phyloP scores from a whole-genome alignment of 2,329 filamentous ascomycete species.

The Fusarium redolens region DNA sequence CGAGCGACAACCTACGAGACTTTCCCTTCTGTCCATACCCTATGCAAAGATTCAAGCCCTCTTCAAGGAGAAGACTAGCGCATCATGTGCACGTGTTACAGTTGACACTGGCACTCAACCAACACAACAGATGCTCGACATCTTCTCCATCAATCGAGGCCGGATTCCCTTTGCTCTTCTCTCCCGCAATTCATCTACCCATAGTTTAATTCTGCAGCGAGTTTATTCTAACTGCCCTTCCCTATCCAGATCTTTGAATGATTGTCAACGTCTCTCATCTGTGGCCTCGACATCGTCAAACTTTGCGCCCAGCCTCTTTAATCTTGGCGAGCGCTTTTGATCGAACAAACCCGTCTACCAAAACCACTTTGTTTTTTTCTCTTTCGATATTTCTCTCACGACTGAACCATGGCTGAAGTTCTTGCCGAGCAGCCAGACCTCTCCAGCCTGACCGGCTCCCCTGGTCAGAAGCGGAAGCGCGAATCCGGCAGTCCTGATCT shows the following conservation, averaged over 20 bases:
- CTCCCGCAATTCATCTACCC: conserved; percentile 19
- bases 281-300: conserved; percentile 37
- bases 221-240: conserved; percentile 38
- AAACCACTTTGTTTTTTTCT: not conserved
- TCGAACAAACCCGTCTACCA: conserved; percentile 9
- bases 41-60: conserved; percentile 9
- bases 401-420: conserved; percentile 59
- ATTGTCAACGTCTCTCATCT: conserved; percentile 37
- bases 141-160: not conserved
- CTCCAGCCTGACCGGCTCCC: conserved; percentile 55
- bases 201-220: conserved; percentile 2
- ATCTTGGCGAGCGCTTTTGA: conserved; percentile 29
- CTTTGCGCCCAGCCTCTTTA: conserved; percentile 14
- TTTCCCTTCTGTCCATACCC: not conserved
- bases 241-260: conserved; percentile 37
- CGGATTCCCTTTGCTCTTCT: not conserved
- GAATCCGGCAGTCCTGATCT: conserved; percentile 62
- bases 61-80: conserved; percentile 10
- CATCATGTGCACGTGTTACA: conserved; percentile 16
- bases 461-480: conserved; percentile 67
- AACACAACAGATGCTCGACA: conserved; percentile 13
- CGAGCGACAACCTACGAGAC: conserved; percentile 7
- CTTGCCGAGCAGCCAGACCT: conserved; percentile 61
- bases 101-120: conserved; percentile 3
- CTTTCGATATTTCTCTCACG: not conserved